These are phyloP conservation scores for Sporothrix brunneoviolacea DNA, from an alignment of 2,329 filamentous ascomycete species.

Conservation along the genomic window DNA sequence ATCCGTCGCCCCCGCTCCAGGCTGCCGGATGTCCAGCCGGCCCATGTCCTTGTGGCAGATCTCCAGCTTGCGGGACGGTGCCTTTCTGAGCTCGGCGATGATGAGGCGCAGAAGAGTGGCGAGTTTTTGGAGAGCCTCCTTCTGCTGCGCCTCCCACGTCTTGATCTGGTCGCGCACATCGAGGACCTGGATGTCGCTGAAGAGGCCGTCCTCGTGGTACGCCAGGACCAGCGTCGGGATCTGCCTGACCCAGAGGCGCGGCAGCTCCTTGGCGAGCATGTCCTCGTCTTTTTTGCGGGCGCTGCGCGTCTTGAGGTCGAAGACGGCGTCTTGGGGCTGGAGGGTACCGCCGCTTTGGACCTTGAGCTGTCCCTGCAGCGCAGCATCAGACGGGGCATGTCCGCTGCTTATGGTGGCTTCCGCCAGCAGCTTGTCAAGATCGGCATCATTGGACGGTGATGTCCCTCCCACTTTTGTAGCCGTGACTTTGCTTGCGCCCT, in stretches of 20 bases:
- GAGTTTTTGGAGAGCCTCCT: conserved; percentile 25
- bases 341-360: conserved; percentile 21
- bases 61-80: conserved; percentile 20
- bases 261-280: conserved; percentile 31
- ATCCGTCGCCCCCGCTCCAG: conserved; percentile 18
- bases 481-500: no score
- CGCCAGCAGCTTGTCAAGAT: not conserved
- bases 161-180: conserved; percentile 26
- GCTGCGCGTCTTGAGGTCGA: conserved; percentile 41
- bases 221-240: conserved; percentile 35
- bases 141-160: conserved; percentile 31
- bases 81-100: conserved; percentile 13
- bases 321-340: conserved; percentile 28
- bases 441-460: no score
- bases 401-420: not conserved
- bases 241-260: conserved; percentile 36
- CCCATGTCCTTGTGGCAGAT: conserved; percentile 17
- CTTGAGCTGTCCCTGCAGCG: not conserved
- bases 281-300: conserved; percentile 19
- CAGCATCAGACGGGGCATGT: not conserved
- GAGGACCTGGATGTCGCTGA: conserved; percentile 30
- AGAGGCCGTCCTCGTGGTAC: conserved; percentile 31
- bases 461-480: conserved; percentile 47
- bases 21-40: conserved; percentile 21
- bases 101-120: conserved; percentile 24